Evolutionary conservation across 441 rosid species (phyloP), one percentile per base, ranked within the genome.

Genomic region (Gossypium trilobum): DNA sequence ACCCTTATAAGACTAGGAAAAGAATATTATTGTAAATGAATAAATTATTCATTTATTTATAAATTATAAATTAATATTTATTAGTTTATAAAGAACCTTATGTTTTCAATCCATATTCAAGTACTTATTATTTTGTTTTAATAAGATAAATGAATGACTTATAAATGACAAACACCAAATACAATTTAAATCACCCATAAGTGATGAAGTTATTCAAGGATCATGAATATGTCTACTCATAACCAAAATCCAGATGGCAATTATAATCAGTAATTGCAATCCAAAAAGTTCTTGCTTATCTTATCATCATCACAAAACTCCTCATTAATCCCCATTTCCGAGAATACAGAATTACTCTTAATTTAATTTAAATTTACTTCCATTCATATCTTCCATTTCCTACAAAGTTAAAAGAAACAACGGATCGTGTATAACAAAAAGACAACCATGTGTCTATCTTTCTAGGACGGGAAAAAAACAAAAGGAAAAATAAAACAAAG

Each of bases 341-440:
- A 68, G 29, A 52, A 23, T 17, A 51, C 50, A 27, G 16, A 46
- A n/a, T 13, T 13, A 13, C 10, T 23, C 39, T 64, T 4, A 52
- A 8, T 51, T 16, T 68, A 68, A 10, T 51, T 68, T n/a, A 29
- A 68, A 68, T 29, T 52, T 51, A 52, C 7, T 70, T 70, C 25
- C 23, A 58, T 36, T 4, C 4, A 57, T 7, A 33, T 13, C 3
- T 39, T 44, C 52, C 52, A 11, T 6, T 10, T 20, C 39, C 19
- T 57, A 39, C 55, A 42, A 73, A 61, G 4, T 60, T 11, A 4
- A 68, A 69, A 19, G 73, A 62, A 50, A 48, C 42, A 19, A 27
- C 51, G 29, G 23, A 57, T 16, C 11, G 54, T 46, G 16, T 16
- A 17, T 62, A 74, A 70, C 79, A 74, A 48, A 13, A 2, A 80